These are phyloP conservation scores for Penicillium oxalicum DNA, from an alignment of 2,329 filamentous ascomycete species.

Conservation along the genomic window DNA sequence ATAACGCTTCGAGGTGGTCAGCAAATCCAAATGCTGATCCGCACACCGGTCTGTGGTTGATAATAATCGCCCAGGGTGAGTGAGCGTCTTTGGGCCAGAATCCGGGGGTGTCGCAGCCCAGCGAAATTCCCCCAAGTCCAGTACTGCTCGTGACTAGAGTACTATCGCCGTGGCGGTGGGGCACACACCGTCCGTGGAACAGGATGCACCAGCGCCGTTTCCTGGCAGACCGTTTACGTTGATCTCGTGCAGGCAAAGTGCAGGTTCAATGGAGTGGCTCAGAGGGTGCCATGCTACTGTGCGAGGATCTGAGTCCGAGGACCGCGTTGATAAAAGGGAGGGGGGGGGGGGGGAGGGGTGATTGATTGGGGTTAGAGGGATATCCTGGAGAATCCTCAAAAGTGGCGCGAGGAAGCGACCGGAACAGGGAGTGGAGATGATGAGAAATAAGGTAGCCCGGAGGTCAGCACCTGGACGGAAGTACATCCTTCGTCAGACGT, in stretches of 20 bases:
- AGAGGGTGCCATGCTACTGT: no score
- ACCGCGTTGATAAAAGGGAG: slow-evolving; percentile 3
- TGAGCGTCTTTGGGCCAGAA: background rate
- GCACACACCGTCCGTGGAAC: background rate
- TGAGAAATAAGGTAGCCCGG: slow-evolving; percentile 9
- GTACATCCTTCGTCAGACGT: background rate
- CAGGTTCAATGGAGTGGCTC: no score
- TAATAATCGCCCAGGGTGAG: background rate
- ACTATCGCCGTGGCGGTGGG: background rate
- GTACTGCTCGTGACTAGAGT: background rate
- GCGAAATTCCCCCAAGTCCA: slow-evolving; percentile 1
- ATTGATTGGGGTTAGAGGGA: background rate
- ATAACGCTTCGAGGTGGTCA: background rate
- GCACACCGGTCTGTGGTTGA: slow-evolving; percentile 1
- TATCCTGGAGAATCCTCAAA: slow-evolving; percentile 1
- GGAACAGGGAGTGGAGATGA: slow-evolving; percentile 6
- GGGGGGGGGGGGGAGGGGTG: background rate
- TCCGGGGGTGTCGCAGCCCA: slow-evolving; percentile 8
- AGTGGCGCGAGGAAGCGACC: slow-evolving; percentile 7
- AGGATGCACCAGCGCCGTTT: no score
- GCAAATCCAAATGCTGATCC: slow-evolving; percentile 2
- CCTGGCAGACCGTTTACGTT: no score
- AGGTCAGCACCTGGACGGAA: no score
- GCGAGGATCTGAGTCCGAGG: background rate
- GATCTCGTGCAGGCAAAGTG: no score